phyloP scores from a whole-genome alignment of 2,329 filamentous ascomycete genomes.

The Ophiostoma novo-ulmi region DNA sequence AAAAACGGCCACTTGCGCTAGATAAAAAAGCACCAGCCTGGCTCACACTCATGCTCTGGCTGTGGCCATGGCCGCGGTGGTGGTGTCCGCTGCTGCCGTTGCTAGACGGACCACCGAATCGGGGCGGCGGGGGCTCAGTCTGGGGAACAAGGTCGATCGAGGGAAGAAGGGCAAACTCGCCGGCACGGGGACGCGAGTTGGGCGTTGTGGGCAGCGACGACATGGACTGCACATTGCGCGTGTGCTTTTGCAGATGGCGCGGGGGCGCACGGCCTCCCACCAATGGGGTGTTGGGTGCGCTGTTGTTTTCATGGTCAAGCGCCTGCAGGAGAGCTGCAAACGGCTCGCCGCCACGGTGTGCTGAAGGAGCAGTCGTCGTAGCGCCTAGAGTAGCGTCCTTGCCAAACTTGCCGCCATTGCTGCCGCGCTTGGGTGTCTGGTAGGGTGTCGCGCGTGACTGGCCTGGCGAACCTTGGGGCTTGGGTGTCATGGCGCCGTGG shows the following conservation, averaged over 20 bases:
- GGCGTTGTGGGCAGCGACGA: conserved; percentile 81
- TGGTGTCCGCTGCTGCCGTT: not conserved
- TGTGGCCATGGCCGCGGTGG: conserved; percentile 13
- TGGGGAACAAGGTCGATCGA: conserved; percentile 59
- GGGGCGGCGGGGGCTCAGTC: conserved; percentile 49
- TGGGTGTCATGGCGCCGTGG: conserved; percentile 57
- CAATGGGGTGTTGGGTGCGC: conserved; percentile 66
- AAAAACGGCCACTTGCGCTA: conserved; percentile 34
- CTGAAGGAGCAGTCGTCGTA: not conserved
- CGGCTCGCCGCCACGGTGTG: conserved; percentile 48
- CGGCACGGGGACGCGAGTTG: conserved; percentile 46
- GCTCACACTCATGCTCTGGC: conserved; percentile 20
- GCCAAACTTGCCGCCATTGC: conserved; percentile 32
- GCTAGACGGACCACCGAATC: conserved; percentile 14
- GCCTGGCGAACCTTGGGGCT: conserved; percentile 42
- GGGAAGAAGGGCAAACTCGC: conserved; percentile 52
- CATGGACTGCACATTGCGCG: conserved; percentile 72
- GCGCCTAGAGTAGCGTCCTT: conserved; percentile 24
- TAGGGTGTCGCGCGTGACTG: conserved; percentile 47
- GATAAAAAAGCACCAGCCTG: conserved; percentile 15
- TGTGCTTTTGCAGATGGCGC: conserved; percentile 57
- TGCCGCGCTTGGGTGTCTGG: conserved; percentile 42
- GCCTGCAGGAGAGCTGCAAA: conserved; percentile 79
- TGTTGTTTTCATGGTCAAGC: conserved; percentile 66
- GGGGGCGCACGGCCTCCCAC: conserved; percentile 40